Evolutionary conservation across 1,284 basidiomycete species (phyloP).

Genomic region (Puccinia brachypodii): DNA sequence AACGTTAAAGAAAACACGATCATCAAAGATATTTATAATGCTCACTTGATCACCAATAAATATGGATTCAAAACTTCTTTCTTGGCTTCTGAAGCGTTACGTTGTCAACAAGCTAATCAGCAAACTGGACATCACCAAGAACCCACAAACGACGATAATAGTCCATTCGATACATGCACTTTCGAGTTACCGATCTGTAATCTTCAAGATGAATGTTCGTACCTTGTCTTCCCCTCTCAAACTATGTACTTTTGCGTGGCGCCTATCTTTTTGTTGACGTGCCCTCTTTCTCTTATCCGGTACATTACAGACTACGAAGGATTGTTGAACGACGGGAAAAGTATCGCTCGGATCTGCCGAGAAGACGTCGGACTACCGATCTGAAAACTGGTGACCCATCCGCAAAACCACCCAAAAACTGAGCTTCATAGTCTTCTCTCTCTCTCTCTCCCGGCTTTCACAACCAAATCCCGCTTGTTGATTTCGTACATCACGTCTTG

Average conservation of each 20-base stretch:
- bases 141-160: neutral
- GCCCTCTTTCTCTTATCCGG: neutral
- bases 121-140: neutral
- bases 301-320: neutral
- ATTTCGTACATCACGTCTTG: too few relatives aligned
- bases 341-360: neutral
- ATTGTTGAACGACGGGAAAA: neutral
- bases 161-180: constrained; percentile 28
- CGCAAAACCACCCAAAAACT: neutral
- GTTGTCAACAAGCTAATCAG: constrained; percentile 20
- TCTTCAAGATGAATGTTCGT: constrained; percentile 38
- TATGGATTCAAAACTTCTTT: constrained; percentile 42
- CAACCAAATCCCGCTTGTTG: too few relatives aligned
- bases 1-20: constrained; percentile 23
- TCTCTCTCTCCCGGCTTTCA: too few relatives aligned
- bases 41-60: constrained; percentile 32
- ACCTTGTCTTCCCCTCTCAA: neutral
- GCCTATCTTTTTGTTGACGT: neutral
- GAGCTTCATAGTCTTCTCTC: too few relatives aligned
- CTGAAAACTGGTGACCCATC: constrained; percentile 7
- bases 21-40: constrained; percentile 33
- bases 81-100: constrained; percentile 31
- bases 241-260: too few relatives aligned
- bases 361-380: neutral
- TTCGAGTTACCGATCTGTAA: constrained; percentile 44